Percentiles rank a stretch among this genome's conserved stretches.
phyloP scores from a whole-genome alignment of 257 asterid genomes.

The Parsonsia alboflavescens region DNA sequence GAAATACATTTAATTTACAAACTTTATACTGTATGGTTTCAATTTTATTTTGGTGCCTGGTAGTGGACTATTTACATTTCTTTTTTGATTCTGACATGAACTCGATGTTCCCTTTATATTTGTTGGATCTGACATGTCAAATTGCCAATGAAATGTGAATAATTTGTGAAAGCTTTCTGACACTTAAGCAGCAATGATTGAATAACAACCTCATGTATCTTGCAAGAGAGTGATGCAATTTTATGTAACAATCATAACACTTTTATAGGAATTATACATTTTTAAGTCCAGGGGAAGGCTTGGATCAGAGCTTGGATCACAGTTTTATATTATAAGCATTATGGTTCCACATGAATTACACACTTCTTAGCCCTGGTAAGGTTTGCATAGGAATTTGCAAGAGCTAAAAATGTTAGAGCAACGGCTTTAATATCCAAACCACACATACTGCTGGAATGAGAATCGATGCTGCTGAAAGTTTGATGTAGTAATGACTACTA shows the following conservation, averaged over 20 bases:
- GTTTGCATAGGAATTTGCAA: neutral
- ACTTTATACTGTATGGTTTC: neutral
- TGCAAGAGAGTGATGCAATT: neutral
- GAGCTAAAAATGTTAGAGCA: neutral
- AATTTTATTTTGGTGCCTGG: neutral
- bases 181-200: neutral
- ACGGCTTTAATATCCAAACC: neutral
- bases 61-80: neutral
- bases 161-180: conserved; percentile 5
- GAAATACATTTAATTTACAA: neutral
- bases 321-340: neutral
- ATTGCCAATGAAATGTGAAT: neutral
- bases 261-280: neutral
- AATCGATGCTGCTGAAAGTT: neutral
- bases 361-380: neutral
- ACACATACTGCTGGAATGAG: neutral
- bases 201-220: too few relatives aligned
- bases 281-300: neutral
- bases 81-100: neutral
- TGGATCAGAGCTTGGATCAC: neutral
- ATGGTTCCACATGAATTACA: neutral
- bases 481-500: neutral
- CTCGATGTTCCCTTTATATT: neutral
- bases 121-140: neutral
- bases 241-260: neutral